A percentile compares a stretch with the other conserved stretches of the same genome.
Conservation (phyloP, 2,329 filamentous ascomycete genomes). For the Alternaria dauci region DNA sequence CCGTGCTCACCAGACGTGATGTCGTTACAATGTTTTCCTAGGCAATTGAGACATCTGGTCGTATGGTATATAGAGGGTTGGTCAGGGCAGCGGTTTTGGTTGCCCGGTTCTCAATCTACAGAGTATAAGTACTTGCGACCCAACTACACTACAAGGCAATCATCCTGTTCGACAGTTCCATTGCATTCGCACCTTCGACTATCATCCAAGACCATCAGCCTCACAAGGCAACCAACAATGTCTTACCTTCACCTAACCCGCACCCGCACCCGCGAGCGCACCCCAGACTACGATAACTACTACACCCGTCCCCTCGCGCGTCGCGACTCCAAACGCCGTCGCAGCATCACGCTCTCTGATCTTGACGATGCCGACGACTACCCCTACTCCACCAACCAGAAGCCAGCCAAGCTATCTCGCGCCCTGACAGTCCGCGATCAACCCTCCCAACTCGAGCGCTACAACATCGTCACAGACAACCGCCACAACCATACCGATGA, state of each 20-base stretch:
- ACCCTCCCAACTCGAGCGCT: conserved; percentile 43
- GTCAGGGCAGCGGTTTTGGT: conserved; percentile 4
- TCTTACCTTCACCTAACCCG: conserved; percentile 33
- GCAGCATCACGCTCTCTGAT: conserved; percentile 31
- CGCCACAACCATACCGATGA: conserved; percentile 14
- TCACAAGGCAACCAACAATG: conserved; percentile 29
- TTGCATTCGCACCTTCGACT: not conserved
- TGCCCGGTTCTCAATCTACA: not conserved
- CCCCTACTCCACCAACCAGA: conserved; percentile 31
- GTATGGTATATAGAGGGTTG: conserved; percentile 19
- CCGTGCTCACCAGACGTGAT: conserved; percentile 14
- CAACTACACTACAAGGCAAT: not conserved
- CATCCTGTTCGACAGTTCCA: not conserved
- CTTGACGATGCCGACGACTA: conserved; percentile 41
- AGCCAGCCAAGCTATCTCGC: conserved; percentile 28
- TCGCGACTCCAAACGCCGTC: conserved; percentile 37
- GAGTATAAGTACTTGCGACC: conserved; percentile 15
- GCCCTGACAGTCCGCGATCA: conserved; percentile 38
- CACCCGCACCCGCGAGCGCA: conserved; percentile 34
- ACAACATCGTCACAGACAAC: conserved; percentile 41
- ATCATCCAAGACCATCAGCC: not conserved
- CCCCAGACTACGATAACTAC: conserved; percentile 24
- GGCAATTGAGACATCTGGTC: conserved; percentile 26
- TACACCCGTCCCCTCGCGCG: conserved; percentile 31
- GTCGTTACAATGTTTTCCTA: conserved; percentile 7